Percentiles rank a stretch among this genome's conserved stretches.
These are phyloP conservation scores for Aspergillus amoenus DNA, from an alignment of 2,329 filamentous ascomycete species.

Conservation along the genomic window DNA sequence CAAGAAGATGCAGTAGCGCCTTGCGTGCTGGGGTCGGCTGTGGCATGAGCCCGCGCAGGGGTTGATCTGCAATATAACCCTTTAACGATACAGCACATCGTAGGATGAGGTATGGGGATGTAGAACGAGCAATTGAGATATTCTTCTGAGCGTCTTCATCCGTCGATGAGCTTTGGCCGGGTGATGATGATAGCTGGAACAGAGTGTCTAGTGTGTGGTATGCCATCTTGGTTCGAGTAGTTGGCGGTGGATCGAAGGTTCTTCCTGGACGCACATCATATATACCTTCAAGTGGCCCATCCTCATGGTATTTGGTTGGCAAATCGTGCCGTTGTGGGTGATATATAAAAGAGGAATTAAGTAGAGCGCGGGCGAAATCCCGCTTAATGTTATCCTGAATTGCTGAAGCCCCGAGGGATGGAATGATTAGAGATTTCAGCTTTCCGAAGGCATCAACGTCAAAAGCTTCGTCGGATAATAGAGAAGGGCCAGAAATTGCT, in stretches of 20 bases:
- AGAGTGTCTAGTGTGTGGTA: conserved; percentile 81
- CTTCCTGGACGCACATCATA: conserved; percentile 67
- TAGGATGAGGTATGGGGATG: conserved; percentile 78
- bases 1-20: conserved; percentile 73
- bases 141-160: conserved; percentile 38
- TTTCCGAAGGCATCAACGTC: conserved; percentile 73
- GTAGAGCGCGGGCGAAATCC: conserved; percentile 72
- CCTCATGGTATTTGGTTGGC: conserved; percentile 41
- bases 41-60: conserved; percentile 82
- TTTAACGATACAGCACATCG: conserved; percentile 78
- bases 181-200: conserved; percentile 62
- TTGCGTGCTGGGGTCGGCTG: conserved; percentile 77
- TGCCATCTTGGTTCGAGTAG: conserved; percentile 67
- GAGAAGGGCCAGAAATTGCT: conserved; percentile 41
- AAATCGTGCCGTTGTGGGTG: conserved; percentile 63
- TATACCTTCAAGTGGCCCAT: conserved; percentile 61
- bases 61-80: conserved; percentile 86
- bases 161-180: conserved; percentile 32
- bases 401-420: conserved; percentile 64
- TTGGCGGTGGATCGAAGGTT: conserved; percentile 67
- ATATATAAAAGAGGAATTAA: conserved; percentile 80
- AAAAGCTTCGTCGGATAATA: conserved; percentile 72
- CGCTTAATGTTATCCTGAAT: conserved; percentile 68
- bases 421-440: conserved; percentile 68
- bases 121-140: conserved; percentile 68